A percentile compares a stretch with the other conserved stretches of the same genome.
Conservation (phyloP, 73 alveolate species). For the Tetrahymena thermophila region DNA sequence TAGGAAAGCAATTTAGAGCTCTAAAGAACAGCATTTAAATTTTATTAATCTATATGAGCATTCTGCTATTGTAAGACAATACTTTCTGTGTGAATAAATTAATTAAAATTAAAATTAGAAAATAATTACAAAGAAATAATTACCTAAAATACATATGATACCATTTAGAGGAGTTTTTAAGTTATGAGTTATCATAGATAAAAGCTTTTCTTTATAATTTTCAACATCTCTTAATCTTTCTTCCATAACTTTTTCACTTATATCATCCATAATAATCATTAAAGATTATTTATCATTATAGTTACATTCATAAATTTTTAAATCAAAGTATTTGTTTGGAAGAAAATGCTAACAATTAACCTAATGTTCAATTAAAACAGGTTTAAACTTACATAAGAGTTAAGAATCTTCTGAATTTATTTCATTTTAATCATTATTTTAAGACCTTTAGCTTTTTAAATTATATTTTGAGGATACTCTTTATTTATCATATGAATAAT, state of each 20-base stretch:
- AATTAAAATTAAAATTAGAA: neutral
- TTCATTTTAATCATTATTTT: no score
- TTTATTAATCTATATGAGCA: neutral
- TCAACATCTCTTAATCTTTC: neutral
- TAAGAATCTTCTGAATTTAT: neutral
- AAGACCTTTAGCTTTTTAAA: neutral
- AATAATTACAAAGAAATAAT: neutral
- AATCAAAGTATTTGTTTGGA: neutral
- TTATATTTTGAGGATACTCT: neutral
- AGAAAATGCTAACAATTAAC: neutral
- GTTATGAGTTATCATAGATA: neutral
- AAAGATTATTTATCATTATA: neutral
- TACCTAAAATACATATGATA: neutral
- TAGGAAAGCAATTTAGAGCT: neutral
- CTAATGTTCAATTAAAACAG: neutral
- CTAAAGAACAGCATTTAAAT: neutral
- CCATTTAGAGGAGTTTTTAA: neutral
- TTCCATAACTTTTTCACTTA: neutral
- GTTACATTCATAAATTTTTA: neutral
- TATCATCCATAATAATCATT: neutral
- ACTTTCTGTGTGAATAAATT: neutral
- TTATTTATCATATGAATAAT: neutral
- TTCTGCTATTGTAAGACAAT: neutral
- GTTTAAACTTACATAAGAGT: neutral
- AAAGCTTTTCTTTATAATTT: neutral